Percentiles rank a stretch among this genome's conserved stretches.
Conservation (phyloP, 139 green algal genomes). For the Picochlorum sp. region DNA sequence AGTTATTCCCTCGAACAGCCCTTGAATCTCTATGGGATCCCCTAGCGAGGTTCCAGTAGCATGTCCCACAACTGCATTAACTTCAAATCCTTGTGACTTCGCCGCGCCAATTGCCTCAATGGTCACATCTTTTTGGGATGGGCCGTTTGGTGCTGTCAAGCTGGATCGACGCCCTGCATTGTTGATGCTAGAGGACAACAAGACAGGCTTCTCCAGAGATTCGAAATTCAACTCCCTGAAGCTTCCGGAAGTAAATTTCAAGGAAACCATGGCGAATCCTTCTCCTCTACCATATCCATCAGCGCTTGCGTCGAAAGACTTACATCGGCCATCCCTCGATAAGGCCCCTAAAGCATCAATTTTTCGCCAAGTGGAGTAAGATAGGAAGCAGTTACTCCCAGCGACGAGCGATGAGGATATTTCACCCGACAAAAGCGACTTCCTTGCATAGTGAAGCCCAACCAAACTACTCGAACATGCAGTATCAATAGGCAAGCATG, state of each 20-base stretch:
- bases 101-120: background rate
- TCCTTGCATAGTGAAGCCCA: conserved; percentile 20
- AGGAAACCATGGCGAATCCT: conserved; percentile 9
- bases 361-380: conserved; percentile 3
- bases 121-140: conserved; percentile 35
- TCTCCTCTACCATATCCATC: conserved; percentile 56
- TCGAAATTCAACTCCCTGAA: background rate
- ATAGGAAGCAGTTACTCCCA: conserved; percentile 27
- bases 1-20: conserved; percentile 15
- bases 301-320: conserved; percentile 37
- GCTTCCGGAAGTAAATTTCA: background rate
- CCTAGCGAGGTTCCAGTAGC: conserved; percentile 61
- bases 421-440: conserved; percentile 8
- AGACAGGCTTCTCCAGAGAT: background rate
- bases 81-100: too few relatives aligned
- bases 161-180: conserved; percentile 71
- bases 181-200: conserved; percentile 68
- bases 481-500: conserved; percentile 41
- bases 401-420: conserved; percentile 2
- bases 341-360: conserved; percentile 34
- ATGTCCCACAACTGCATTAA: background rate
- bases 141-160: conserved; percentile 72
- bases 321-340: conserved; percentile 33
- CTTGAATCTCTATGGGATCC: conserved; percentile 69
- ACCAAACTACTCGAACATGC: conserved; percentile 48